Evolutionary conservation across 371 early-diverging fungal genomes (phyloP).

Genomic region (Umbelopsis sp.): DNA sequence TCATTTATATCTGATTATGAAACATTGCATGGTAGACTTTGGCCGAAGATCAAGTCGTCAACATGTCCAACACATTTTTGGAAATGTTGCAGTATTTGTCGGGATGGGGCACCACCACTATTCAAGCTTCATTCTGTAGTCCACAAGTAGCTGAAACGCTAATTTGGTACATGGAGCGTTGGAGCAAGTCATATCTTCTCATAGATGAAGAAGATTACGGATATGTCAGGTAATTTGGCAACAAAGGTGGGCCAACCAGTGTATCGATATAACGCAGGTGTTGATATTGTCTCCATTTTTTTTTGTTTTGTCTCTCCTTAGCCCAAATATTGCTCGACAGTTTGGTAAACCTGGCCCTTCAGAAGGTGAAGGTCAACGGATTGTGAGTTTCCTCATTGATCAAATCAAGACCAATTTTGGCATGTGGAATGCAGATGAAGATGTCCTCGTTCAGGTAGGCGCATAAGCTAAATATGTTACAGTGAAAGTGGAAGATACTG

Average conservation of each 20-base stretch:
- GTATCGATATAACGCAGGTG: neutral
- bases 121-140: conserved; percentile 69
- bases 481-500: neutral
- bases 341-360: conserved; percentile 62
- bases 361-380: conserved; percentile 61
- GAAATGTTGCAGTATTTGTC: conserved; percentile 46
- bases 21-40: conserved; percentile 9
- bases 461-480: neutral
- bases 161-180: conserved; percentile 78
- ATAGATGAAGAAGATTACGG: conserved; percentile 64
- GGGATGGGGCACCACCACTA: conserved; percentile 38
- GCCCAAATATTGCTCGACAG: conserved; percentile 55
- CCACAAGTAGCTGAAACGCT: conserved; percentile 75
- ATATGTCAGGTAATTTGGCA: conserved; percentile 49
- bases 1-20: too few species aligned
- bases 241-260: neutral
- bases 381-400: conserved; percentile 66
- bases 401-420: conserved; percentile 66
- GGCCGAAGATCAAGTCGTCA: conserved; percentile 60
- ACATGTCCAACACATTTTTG: conserved; percentile 57
- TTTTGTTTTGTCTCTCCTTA: conserved; percentile 13
- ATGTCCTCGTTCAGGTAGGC: conserved; percentile 63
- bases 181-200: conserved; percentile 75
- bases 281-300: neutral
- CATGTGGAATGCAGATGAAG: conserved; percentile 76